These are phyloP conservation scores for Fusarium oligoseptatum DNA, from an alignment of 2,329 filamentous ascomycete species.

Conservation along the genomic window DNA sequence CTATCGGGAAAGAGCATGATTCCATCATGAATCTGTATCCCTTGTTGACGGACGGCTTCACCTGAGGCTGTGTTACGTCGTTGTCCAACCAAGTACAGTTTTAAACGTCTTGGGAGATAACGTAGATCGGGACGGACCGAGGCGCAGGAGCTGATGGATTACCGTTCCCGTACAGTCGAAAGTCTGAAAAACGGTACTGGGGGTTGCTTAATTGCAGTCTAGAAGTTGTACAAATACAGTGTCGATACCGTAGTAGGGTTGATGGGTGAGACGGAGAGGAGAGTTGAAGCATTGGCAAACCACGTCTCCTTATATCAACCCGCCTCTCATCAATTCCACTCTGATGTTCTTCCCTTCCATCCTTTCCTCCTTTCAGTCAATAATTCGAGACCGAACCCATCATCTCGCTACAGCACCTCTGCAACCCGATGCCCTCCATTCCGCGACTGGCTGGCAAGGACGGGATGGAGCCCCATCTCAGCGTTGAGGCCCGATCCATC, in stretches of 20 bases:
- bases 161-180: constrained; percentile 7
- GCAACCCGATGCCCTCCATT: constrained; percentile 36
- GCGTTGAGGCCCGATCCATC: constrained; percentile 37
- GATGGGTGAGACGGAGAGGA: constrained; percentile 1
- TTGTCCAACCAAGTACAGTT: constrained; percentile 25
- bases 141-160: constrained; percentile 28
- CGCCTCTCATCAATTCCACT: constrained; percentile 27
- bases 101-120: constrained; percentile 15
- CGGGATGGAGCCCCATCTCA: constrained; percentile 34
- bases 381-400: constrained; percentile 26
- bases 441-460: constrained; percentile 31
- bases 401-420: constrained; percentile 30
- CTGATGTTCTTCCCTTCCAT: constrained; percentile 8
- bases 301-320: constrained; percentile 36
- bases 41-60: constrained; percentile 6
- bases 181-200: constrained; percentile 2
- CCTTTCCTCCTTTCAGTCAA: constrained; percentile 27
- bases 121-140: constrained; percentile 42
- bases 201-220: not conserved
- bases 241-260: not conserved
- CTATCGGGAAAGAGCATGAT: not conserved
- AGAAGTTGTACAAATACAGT: not conserved
- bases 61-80: constrained; percentile 34
- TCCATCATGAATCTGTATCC: not conserved
- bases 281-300: constrained; percentile 39